Evolutionary conservation across 768 basidiomycete genomes (phyloP), one percentile per base, ranked within the genome.

Genomic region (Tricholoma matsutake): DNA sequence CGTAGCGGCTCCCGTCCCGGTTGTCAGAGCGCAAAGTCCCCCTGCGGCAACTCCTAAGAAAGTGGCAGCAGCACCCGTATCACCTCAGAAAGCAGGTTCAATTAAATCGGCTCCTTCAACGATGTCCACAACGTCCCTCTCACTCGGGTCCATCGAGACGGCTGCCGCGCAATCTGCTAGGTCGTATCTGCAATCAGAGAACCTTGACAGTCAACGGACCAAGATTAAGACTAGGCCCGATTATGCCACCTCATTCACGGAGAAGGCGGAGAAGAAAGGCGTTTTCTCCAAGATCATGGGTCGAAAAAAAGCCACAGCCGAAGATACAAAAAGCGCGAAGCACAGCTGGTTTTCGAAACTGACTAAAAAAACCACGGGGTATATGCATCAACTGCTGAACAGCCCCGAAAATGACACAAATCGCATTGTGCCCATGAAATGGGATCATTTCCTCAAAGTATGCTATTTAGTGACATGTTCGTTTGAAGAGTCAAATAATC

Each of bases 371-470:
- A 81, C 87, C 4, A 76, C 73, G 32, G 75, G 69, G 18, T 78
- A 79, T 49, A 85, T 91, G 86, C 84, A 86, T 53, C 86, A 88
- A 69, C 72, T 92, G 6, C 68, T 92, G 60, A 76, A 78, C 41
- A 83, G 83, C 6, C 73, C 80, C 35, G 79, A 83, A 29, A 84
- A 86, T 57, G 81, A 84, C 54, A 84, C 79, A 60, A 75, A 79
- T 61, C 86, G 86, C 6, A 69, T 77, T 54, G 75, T 79, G 22
- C 69, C 83, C 20, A 85, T 94, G 86, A 87, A 87, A 62, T 92
- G 92, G 92, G 88, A 92, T 35, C 76, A 83, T 59, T 91, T 94
- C 69, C 69, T 92, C 34, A 88, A 85, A 78, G 92, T 89, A 59
- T 54, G 74, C 57, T 31, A 43, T 20, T 49, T 55, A 16, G 28